Base-by-base conservation (phyloP, 768 basidiomycete genomes). In the Gloeopeniophorella convolvens region DNA sequence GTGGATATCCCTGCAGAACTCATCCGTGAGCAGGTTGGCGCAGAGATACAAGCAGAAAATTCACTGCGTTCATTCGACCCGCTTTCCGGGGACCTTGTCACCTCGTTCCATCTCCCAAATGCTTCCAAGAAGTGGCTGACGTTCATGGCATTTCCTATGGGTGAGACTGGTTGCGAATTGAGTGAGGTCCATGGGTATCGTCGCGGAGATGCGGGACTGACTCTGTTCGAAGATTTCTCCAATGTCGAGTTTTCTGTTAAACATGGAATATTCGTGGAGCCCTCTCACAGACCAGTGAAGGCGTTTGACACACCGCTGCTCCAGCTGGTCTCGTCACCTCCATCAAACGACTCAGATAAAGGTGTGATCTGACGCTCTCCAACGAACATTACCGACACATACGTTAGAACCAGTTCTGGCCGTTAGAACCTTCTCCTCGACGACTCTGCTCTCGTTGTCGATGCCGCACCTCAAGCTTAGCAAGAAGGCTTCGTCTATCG, bases 1-100 rank as follows among this genome's bases (percentile, higher is more conserved):
- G 71, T 83, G 13, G 85, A 89, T 51, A 70, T 91, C n/a, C 69
- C 84, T 6, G 67, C 76, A n/a, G 80, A 86, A 33, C 66, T 90
- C 20, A 71, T 90, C 37, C 65, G 76, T 43, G 74, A 77, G 23
- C 72, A 81, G 49, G 65, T 87, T 16, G 64, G 69, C 11, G 67
- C 69, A 43, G 79, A 83, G 39, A 66, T 70, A 11, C 65, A 60
- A 34, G 55, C 67, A 42, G 49, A 58, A 31, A 64, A 60, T 20
- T 57, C 65, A n/a, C 60, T 74, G 13, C 59, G 68, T 24, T 49
- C 50, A 11, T 84, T 82, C 39, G 77, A 89, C 59, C 82, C 82
- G 15, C 74, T 71, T 34, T 51, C 65, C 3, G 83, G 84, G 26
- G 81, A 79, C 58, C 40, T 74, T 18, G 59, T 89, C 23, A 74